A percentile compares a stretch with the other conserved stretches of the same genome.
Conservation (phyloP, 805 yeast genomes). For the Candida easanensis region DNA sequence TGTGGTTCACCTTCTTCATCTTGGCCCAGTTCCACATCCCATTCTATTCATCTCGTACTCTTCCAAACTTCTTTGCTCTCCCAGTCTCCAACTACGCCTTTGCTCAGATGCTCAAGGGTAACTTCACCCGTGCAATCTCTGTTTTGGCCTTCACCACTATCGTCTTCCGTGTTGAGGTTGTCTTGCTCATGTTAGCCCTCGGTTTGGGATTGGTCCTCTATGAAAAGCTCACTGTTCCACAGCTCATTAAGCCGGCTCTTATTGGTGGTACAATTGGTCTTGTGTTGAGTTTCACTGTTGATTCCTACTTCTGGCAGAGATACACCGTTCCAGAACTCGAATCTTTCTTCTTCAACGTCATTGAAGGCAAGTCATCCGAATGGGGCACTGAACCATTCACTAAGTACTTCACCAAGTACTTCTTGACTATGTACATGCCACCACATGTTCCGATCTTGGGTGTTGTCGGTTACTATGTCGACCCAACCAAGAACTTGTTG, state of each 20-base stretch:
- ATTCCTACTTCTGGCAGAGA: slow-evolving; percentile 73
- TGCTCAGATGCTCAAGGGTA: slow-evolving; percentile 46
- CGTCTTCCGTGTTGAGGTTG: slow-evolving; percentile 71
- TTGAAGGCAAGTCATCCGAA: slow-evolving; percentile 66
- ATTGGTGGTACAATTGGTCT: slow-evolving; percentile 55
- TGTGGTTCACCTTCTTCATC: slow-evolving; percentile 60
- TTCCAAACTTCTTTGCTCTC: slow-evolving; percentile 79
- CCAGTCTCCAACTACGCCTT: slow-evolving; percentile 66
- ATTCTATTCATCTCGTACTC: slow-evolving; percentile 77
- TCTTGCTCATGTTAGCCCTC: slow-evolving; percentile 50
- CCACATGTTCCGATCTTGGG: slow-evolving; percentile 42
- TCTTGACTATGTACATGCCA: slow-evolving; percentile 40
- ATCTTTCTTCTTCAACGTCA: slow-evolving; percentile 70
- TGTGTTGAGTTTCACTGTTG: slow-evolving; percentile 47
- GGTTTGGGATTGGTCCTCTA: slow-evolving; percentile 43
- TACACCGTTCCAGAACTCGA: slow-evolving; percentile 70
- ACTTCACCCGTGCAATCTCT: slow-evolving; percentile 43
- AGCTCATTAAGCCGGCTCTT: slow-evolving; percentile 38
- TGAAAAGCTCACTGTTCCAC: slow-evolving; percentile 43
- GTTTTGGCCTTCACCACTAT: slow-evolving; percentile 60
- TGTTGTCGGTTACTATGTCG: slow-evolving; percentile 36
- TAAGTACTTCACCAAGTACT: slow-evolving; percentile 57
- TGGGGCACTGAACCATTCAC: slow-evolving; percentile 86
- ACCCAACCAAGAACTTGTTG: slow-evolving; percentile 32
- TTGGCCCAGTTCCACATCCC: slow-evolving; percentile 75